Evolutionary conservation across 1,139 yeast species (phyloP), one percentile per base, ranked within the genome.

Genomic region (Yamadazyma oceani): DNA sequence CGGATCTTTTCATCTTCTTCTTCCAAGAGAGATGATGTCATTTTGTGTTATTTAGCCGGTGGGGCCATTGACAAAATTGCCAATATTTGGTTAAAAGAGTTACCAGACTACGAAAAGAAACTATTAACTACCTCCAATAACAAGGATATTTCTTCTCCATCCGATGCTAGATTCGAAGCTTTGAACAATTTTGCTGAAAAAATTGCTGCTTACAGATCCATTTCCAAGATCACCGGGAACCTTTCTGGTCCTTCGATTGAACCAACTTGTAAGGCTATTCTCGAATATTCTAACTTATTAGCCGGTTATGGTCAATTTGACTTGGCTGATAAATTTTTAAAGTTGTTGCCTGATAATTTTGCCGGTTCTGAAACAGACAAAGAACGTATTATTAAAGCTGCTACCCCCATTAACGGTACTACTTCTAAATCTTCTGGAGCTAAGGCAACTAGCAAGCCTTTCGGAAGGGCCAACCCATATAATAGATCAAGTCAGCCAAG

Each of bases 221-320:
- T 79, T 41, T 57, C 79, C 14, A 62, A 69, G 26, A 49, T 62
- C 16, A 52, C 60, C 11, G 70, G 73, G 2, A 62, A 64, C 23
- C 62, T 75, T 33, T 51, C 69, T 7, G 80, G 79, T 13, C 69
- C 72, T 27, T 60, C 72, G 8, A 66, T 78, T 35, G 80, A 73
- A 35, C 73, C 73, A 9, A 66, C 81, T 39, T 76, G 82, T 47
- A 73, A 73, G 40, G 78, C 77, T 2, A 73, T 82, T 46, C 70
- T 82, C 40, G 97, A 92, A 59, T 92, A 85, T 58, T 82, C 95
- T 38, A 83, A 78, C 50, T 68, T 85, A 45, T 81, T 90, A 41
- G 85, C 96, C 4, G 81, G 90, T 27, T 80, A 76, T 54, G 97
- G 97, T 17, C 82, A 86, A 46, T 82, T 87, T 52, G 95, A 83